phyloP scores from a whole-genome alignment of 805 yeast genomes.

The Yamadazyma sp. region DNA sequence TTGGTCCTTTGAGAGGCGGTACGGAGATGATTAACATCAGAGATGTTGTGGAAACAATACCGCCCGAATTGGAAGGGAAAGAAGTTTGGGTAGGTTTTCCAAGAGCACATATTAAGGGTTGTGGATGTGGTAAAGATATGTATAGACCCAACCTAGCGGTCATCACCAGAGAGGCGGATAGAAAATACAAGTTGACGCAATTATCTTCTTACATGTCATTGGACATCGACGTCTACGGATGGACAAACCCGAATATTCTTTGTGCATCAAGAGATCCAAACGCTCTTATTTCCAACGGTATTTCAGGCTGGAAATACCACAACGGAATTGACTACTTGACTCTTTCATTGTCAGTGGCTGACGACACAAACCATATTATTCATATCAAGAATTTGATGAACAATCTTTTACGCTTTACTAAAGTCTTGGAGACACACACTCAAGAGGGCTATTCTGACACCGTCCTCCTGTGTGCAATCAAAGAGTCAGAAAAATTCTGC shows the following conservation, averaged over 20 bases:
- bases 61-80: constrained; percentile 17
- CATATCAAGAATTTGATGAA: constrained; percentile 34
- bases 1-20: constrained; percentile 40
- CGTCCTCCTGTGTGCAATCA: constrained; percentile 31
- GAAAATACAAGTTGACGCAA: constrained; percentile 27
- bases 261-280: constrained; percentile 29
- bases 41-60: constrained; percentile 17
- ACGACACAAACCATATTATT: constrained; percentile 34
- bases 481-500: constrained; percentile 27
- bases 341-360: constrained; percentile 37
- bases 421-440: constrained; percentile 7
- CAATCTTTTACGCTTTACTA: constrained; percentile 17
- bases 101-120: constrained; percentile 35
- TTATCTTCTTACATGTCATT: constrained; percentile 31
- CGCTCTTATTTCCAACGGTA: constrained; percentile 37
- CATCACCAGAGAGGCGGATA: constrained; percentile 17
- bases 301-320: constrained; percentile 26
- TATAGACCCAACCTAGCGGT: constrained; percentile 42
- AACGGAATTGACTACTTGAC: constrained; percentile 28
- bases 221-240: constrained; percentile 29
- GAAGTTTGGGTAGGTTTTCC: constrained; percentile 43
- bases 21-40: constrained; percentile 30
- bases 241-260: constrained; percentile 25
- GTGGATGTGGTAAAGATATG: constrained; percentile 42
- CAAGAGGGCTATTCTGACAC: constrained; percentile 21